Evolutionary conservation across 129 eudicot genomes (phyloP), one percentile per base, ranked within the genome.

Genomic region (Cynara cardunculus): DNA sequence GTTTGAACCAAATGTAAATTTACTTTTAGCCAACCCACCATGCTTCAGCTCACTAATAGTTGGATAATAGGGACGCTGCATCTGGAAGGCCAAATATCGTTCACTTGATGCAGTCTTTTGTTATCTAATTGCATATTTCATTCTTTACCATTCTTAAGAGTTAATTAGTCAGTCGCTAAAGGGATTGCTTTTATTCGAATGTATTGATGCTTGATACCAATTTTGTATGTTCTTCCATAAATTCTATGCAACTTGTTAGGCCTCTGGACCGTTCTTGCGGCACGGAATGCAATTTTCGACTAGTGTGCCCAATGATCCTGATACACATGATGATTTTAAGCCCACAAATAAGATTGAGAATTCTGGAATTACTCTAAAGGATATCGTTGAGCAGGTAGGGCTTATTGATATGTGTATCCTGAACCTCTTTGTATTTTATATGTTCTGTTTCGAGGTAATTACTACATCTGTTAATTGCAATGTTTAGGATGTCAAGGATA

Each of bases 291-390:
- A 84, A 53, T 96, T 83, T 80, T 96, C 98, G 25, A 92, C 92
- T 13, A 56, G 87, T 70, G 85, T 85, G 41, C 91, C 97, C 16
- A 86, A 74, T 88, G 97, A 92, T 81, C 90, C 98, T 37, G 99
- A 92, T 72, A 96, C 97, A 3, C 99, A 95, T 77, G 97, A 95
- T 59, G 99, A 95, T 83, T 95, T 95, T 83, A 90, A 84, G 87
- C 97, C 97, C 46, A 88, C 91, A 67, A 89, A 84, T 76, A 91
- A 96, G 86, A 81, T 91, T 73, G 88, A 87, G 77, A 85, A 72
- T 74, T 84, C 97, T n/a, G 89, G 73, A 62, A 18, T 87, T 72
- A 85, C 99, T 71, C 71, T 92, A 71, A 87, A 86, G 74, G 93
- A 92, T 76, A 87, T 92, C 59, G 95, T 95, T 88, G 99, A 92